Evolutionary conservation across 208 protist genomes (phyloP).

Genomic region (Crithidia expoeki): DNA sequence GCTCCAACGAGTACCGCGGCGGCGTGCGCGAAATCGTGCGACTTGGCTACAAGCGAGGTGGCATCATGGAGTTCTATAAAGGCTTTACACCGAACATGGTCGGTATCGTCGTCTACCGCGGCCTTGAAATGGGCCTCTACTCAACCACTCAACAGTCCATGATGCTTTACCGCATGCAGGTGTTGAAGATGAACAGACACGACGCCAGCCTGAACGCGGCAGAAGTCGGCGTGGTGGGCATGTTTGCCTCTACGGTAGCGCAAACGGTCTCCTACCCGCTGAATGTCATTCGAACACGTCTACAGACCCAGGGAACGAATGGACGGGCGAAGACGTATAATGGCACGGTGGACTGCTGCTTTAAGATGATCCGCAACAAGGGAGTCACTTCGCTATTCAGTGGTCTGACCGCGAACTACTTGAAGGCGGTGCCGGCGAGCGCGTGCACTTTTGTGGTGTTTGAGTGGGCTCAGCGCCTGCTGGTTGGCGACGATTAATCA

Average conservation of each 20-base stretch:
- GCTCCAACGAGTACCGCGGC: constrained; percentile 67
- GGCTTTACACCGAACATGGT: constrained; percentile 88
- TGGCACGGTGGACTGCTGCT: constrained; percentile 89
- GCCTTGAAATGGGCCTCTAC: constrained; percentile 90
- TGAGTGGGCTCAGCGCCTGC: constrained; percentile 65
- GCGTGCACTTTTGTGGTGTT: constrained; percentile 89
- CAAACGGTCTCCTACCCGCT: constrained; percentile 92
- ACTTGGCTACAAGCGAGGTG: constrained; percentile 69
- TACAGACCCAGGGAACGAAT: constrained; percentile 91
- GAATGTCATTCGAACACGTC: constrained; percentile 87
- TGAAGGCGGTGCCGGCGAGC: constrained; percentile 90
- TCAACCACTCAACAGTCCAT: constrained; percentile 84
- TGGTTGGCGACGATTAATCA: constrained; percentile 70
- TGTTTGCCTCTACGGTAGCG: constrained; percentile 80
- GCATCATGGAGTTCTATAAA: constrained; percentile 80
- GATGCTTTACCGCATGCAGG: constrained; percentile 85
- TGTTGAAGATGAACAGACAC: constrained; percentile 58
- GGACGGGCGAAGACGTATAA: constrained; percentile 77
- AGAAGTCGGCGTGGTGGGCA: constrained; percentile 77
- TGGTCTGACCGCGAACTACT: constrained; percentile 88
- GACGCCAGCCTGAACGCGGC: constrained; percentile 65
- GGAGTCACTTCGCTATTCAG: constrained; percentile 84
- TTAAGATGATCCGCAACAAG: constrained; percentile 78
- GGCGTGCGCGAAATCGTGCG: constrained; percentile 64
- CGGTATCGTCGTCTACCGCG: constrained; percentile 87